Evolutionary conservation across 2,329 filamentous ascomycete species (phyloP), one percentile per base, ranked within the genome.

Genomic region (Metarhizium sp.): DNA sequence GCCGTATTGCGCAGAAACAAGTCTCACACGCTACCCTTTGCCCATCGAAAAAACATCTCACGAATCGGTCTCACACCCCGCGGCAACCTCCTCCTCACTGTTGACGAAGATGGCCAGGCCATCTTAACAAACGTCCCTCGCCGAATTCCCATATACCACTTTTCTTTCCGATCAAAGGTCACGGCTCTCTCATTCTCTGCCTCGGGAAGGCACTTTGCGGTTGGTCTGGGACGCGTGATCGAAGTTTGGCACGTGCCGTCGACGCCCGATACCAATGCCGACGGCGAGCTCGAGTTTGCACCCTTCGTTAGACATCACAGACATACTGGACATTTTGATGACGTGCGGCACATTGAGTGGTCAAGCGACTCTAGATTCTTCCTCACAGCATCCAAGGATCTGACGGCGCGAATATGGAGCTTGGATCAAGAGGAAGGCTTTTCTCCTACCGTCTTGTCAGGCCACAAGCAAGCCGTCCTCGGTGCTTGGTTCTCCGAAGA

Each of bases 191-290:
- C 89, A 1, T 99, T 99, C 66, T 91, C 94, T 25, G 92, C 92
- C 0, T 95, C 90, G 1, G 94, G 94, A 25, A 85, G 86, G 51
- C 85, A 95, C 72, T 99, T 99, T 66, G 92, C 88, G 30, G 92
- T 92, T 40, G 92, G 87, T 48, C 76, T 96, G 29, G 92, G 91
- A 40, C 82, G 92, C 64, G 87, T 88, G 65, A 85, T 96, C 57
- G 91, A 99, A 76, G 87, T 97, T 62, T 99, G 94, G 94, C 88
- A 94, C 64, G 95, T 95, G 34, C 94, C 94, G 0, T 91, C 88
- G 3, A 94, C 89, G 0, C 92, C 92, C 3, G 90, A 92, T 60
- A 80, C 87, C 29, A 88, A 86, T 61, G 78, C 78, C 50, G 85
- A 87, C 58, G 92, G 90, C 57, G 90, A 92, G 59, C 78, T 97